A percentile compares a stretch with the other conserved stretches of the same genome.
These are phyloP conservation scores for Lactarius indigo DNA, from an alignment of 768 basidiomycete species.

Conservation along the genomic window DNA sequence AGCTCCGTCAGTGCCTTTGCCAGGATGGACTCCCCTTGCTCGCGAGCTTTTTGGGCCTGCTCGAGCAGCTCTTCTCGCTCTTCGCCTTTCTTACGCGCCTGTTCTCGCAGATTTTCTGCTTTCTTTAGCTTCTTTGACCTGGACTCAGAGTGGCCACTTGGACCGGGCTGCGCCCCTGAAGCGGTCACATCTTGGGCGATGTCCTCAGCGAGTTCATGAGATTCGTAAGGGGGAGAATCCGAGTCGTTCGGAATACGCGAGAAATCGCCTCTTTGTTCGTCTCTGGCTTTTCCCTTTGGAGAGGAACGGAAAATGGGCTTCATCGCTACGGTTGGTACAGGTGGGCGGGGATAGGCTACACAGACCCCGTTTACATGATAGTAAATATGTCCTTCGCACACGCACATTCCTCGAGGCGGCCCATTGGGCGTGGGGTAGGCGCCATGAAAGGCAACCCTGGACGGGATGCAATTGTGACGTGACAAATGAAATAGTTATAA, in stretches of 20 bases:
- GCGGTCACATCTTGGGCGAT: background rate
- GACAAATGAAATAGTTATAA: background rate
- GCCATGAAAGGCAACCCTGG: background rate
- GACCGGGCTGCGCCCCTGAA: background rate
- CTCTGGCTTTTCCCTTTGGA: background rate
- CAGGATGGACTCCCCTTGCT: background rate
- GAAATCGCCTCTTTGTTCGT: background rate
- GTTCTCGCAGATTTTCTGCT: background rate
- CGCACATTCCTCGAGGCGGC: slow-evolving; percentile 1
- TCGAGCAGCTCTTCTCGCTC: background rate
- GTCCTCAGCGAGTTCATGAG: background rate
- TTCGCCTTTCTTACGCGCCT: background rate
- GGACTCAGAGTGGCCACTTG: background rate
- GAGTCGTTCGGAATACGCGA: background rate
- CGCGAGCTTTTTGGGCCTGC: background rate
- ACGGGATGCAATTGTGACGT: too few species aligned
- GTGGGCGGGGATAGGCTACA: background rate
- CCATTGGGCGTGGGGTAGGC: background rate
- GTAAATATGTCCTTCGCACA: background rate
- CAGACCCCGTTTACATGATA: background rate
- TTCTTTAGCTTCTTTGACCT: background rate
- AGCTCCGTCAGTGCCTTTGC: background rate
- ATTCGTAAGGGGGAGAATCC: background rate
- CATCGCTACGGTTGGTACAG: background rate
- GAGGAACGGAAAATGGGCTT: background rate